A percentile compares a stretch with the other conserved stretches of the same genome.
Conservation (phyloP, 2,329 filamentous ascomycete species). For the Pestalotiopsis sp. region DNA sequence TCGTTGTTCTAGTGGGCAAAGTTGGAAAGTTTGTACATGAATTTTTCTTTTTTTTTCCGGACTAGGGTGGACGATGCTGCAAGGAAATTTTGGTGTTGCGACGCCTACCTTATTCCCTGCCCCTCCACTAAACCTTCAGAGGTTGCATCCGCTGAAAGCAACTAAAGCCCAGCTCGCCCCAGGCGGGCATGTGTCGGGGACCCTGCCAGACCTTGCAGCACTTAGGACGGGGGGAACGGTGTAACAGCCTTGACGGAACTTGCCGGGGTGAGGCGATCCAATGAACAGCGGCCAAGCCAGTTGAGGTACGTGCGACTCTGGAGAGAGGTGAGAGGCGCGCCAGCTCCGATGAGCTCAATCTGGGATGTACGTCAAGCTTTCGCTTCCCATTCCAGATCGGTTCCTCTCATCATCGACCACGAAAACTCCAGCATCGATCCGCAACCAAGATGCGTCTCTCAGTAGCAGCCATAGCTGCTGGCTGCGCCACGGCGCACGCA, state of each 20-base stretch:
- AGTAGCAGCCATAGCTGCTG: slow-evolving; percentile 51
- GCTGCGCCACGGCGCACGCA: slow-evolving; percentile 64
- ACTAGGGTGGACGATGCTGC: neutral
- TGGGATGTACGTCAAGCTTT: slow-evolving; percentile 9
- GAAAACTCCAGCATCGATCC: neutral
- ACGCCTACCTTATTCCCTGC: neutral
- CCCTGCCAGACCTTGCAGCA: neutral
- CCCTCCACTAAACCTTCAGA: neutral
- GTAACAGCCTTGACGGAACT: slow-evolving; percentile 6
- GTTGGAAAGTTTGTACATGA: neutral
- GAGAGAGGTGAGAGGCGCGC: neutral
- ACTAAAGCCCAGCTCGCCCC: neutral
- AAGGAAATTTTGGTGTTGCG: neutral
- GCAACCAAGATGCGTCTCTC: slow-evolving; percentile 53
- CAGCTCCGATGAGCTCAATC: slow-evolving; percentile 7
- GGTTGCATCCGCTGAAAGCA: neutral
- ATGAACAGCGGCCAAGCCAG: neutral
- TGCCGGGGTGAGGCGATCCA: neutral
- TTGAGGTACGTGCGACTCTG: neutral
- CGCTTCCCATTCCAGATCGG: neutral
- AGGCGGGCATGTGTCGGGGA: neutral
- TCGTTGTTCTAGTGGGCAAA: neutral
- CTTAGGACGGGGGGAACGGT: neutral
- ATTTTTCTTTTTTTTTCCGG: slow-evolving; percentile 5
- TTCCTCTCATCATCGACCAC: neutral